Base-by-base conservation (phyloP, 2,329 filamentous ascomycete species). In the Botrytis elliptica region DNA sequence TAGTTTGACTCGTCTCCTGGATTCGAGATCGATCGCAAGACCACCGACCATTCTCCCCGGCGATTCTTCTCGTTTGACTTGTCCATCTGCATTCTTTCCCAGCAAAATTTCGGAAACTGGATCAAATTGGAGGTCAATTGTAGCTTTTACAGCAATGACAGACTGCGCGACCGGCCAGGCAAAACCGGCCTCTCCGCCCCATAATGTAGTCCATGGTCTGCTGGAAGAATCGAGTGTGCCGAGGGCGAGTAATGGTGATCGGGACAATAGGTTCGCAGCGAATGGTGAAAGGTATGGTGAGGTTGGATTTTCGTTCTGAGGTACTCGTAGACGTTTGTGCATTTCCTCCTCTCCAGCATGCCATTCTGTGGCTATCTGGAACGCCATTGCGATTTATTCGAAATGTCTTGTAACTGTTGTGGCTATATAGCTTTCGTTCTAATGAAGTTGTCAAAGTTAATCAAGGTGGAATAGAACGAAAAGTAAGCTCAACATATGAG, bases 131-230 rank as follows among this genome's bases (percentile, higher is more conserved):
- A 83, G 83, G 76, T 92, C 90, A 1, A 93, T 89, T 0, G 85
- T 80, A 6, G 87, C 88, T 60, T 87, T 85, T 1, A 94, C 84
- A 1, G 88, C 92, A 1, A 96, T 84, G 14, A 93, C 85, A 4
- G 84, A 86, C 44, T 87, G 84, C 1, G 88, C 89, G 0, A 94
- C 83, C 0, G 88, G 86, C 64, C 86, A 84, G 0, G 89, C 88
- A 76, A 95, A 92, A 0, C 92, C 92, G 0, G 86, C 82, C 73
- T 90, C 84, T 25, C 93, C 93, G n/a, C 92, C 92, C 88, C 91
- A 92, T 18, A 96, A 76, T 0, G 91, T 91, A 20, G 91, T 92
- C 93, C 93, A 96, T 2, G 92, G 93, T 38, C 88, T 84, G 3
- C 86, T 86, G 25, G 88, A 79, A 2, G 83, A 81, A 79, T 96